phyloP scores from a whole-genome alignment of 1,139 yeast species.

The Pichia sp. region DNA sequence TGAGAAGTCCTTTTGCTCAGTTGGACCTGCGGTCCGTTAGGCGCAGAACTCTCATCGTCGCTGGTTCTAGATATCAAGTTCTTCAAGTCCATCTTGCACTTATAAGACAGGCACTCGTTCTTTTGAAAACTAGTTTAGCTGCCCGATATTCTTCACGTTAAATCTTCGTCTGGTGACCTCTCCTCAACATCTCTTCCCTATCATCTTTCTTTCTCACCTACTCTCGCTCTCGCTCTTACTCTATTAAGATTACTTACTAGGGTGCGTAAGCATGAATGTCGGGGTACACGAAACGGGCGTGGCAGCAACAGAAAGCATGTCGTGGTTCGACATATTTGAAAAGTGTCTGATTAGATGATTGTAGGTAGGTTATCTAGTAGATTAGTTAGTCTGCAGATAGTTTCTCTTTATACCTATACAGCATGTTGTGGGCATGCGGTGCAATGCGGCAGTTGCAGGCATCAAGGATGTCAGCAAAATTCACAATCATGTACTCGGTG shows the following conservation, averaged over 20 bases:
- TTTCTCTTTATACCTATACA: conserved; percentile 7
- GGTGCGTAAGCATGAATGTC: neutral
- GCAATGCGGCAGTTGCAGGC: conserved; percentile 16
- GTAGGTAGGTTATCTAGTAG: neutral
- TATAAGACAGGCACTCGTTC: neutral
- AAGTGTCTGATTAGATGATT: neutral
- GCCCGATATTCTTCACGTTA: neutral
- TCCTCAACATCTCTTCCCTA: neutral
- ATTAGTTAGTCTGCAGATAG: neutral
- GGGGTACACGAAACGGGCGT: neutral
- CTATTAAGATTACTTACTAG: neutral
- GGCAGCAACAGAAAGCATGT: conserved; percentile 1
- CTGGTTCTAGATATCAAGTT: conserved; percentile 27
- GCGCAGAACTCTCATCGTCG: conserved; percentile 15
- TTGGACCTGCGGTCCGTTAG: neutral
- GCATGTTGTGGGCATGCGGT: conserved; percentile 19
- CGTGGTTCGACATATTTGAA: neutral
- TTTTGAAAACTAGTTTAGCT: neutral
- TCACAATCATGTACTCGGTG: conserved; percentile 24
- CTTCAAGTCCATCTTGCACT: conserved; percentile 27
- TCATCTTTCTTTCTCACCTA: neutral
- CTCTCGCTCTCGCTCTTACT: neutral
- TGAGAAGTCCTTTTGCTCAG: conserved; percentile 9
- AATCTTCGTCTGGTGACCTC: neutral
- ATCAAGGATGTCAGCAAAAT: conserved; percentile 16